These are phyloP conservation scores for Durotheca rogersii DNA, from an alignment of 495 filamentous ascomycete genomes.

Conservation along the genomic window DNA sequence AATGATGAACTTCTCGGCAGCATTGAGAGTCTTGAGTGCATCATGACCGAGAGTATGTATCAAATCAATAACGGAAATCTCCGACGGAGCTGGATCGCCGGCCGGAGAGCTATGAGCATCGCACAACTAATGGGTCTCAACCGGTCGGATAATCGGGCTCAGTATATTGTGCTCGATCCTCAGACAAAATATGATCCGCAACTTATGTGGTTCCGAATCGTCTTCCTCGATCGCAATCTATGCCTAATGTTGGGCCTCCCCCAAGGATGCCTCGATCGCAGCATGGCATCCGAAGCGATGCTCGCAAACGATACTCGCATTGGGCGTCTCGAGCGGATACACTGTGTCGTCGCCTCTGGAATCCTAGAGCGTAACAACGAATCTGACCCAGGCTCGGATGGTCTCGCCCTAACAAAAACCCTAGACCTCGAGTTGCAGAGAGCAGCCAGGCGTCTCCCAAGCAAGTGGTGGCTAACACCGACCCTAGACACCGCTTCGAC, in stretches of 20 bases:
- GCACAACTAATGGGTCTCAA: slow-evolving; percentile 47
- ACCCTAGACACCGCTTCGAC: slow-evolving; percentile 16
- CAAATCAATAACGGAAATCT: slow-evolving; percentile 42
- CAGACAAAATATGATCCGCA: slow-evolving; percentile 14
- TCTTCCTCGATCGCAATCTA: slow-evolving; percentile 33
- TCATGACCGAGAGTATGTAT: slow-evolving; percentile 37
- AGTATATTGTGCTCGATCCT: slow-evolving; percentile 17
- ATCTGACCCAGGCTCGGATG: slow-evolving; percentile 8
- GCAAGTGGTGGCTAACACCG: slow-evolving; percentile 39
- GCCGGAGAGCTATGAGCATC: slow-evolving; percentile 38
- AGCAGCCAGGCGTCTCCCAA: slow-evolving; percentile 29
- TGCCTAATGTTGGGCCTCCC: slow-evolving; percentile 38
- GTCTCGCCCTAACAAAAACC: slow-evolving; percentile 27
- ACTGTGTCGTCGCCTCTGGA: slow-evolving; percentile 27
- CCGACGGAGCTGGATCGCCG: slow-evolving; percentile 41
- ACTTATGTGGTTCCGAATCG: slow-evolving; percentile 40
- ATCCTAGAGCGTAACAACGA: slow-evolving; percentile 41
- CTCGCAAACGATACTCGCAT: slow-evolving; percentile 24
- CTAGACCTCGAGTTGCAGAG: slow-evolving; percentile 33
- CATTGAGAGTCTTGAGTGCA: slow-evolving; percentile 42
- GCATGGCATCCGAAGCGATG: slow-evolving; percentile 21
- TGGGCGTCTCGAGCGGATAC: slow-evolving; percentile 38
- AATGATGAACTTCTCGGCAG: slow-evolving; percentile 47
- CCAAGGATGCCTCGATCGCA: slow-evolving; percentile 24
- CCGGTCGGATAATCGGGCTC: slow-evolving; percentile 18